These are phyloP conservation scores for Chrysanthemum makinoi DNA, from an alignment of 129 eudicot species.

Conservation along the genomic window DNA sequence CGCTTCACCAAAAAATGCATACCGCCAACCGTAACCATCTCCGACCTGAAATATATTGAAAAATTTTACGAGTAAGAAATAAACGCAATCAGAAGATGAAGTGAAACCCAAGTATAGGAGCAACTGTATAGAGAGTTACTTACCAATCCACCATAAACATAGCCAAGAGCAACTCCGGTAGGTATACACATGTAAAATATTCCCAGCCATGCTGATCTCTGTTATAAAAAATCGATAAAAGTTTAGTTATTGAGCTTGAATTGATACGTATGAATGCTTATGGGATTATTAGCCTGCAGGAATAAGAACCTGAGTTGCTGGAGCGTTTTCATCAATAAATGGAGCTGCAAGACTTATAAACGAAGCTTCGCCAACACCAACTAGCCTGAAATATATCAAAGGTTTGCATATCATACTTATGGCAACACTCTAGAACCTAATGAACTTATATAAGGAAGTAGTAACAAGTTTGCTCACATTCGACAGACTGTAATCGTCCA, in stretches of 20 bases:
- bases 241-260: background rate
- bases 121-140: conserved; percentile 15
- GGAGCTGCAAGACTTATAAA: conserved; percentile 99
- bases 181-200: conserved; percentile 97
- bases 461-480: conserved; percentile 48
- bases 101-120: background rate
- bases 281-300: background rate
- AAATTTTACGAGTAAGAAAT: too few relatives aligned
- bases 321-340: conserved; percentile 91
- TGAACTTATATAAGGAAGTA: background rate
- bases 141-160: conserved; percentile 88
- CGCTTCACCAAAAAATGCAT: conserved; percentile 73
- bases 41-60: conserved; percentile 48
- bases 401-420: conserved; percentile 2
- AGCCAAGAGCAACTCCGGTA: conserved; percentile 84
- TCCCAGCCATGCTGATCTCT: conserved; percentile 95
- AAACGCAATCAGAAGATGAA: too few relatives aligned
- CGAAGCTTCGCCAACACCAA: conserved; percentile 99
- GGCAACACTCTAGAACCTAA: background rate
- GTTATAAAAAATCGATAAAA: conserved; percentile 8
- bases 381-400: conserved; percentile 55
- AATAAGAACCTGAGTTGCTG: conserved; percentile 57
- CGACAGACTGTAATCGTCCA: conserved; percentile 78
- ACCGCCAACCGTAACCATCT: conserved; percentile 55
- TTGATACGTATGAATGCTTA: background rate